Conservation (phyloP, 345 rosid species). For the Microcos paniculata region DNA sequence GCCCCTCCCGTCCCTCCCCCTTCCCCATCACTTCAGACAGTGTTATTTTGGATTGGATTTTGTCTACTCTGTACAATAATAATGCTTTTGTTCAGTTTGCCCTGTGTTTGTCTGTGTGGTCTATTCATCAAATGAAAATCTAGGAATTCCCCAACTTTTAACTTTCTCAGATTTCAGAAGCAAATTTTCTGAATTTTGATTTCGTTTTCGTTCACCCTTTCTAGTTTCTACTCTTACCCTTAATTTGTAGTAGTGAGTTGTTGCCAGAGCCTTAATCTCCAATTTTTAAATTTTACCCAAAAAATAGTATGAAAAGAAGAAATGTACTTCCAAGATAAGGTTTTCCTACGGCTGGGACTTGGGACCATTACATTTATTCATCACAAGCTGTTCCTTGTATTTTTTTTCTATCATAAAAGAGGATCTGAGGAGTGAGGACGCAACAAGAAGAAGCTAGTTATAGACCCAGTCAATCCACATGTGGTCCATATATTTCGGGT, state of each 20-base stretch:
- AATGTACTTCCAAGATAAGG: neutral
- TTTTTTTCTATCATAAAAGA: no score
- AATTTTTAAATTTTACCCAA: neutral
- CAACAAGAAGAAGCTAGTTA: neutral
- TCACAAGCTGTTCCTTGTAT: neutral
- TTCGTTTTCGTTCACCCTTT: neutral
- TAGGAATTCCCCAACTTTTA: neutral
- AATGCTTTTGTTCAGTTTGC: neutral
- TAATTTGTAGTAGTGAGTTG: neutral
- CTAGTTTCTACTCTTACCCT: neutral
- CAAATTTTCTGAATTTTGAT: neutral
- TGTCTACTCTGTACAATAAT: neutral
- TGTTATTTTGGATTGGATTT: neutral
- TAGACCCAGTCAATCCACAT: neutral
- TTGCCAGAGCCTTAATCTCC: neutral
- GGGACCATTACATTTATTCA: neutral
- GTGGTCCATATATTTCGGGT: conserved; percentile 2
- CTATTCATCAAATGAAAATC: neutral
- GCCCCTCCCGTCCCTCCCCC: neutral
- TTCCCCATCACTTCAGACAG: neutral
- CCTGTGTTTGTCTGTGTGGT: neutral
- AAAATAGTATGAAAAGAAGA: neutral
- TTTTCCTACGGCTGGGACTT: neutral
- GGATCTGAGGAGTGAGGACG: neutral
- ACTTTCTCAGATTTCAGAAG: neutral